Percentiles rank a stretch among this genome's conserved stretches.
These are phyloP conservation scores for Cruciata laevipes DNA, from an alignment of 257 asterid genomes.

Conservation along the genomic window DNA sequence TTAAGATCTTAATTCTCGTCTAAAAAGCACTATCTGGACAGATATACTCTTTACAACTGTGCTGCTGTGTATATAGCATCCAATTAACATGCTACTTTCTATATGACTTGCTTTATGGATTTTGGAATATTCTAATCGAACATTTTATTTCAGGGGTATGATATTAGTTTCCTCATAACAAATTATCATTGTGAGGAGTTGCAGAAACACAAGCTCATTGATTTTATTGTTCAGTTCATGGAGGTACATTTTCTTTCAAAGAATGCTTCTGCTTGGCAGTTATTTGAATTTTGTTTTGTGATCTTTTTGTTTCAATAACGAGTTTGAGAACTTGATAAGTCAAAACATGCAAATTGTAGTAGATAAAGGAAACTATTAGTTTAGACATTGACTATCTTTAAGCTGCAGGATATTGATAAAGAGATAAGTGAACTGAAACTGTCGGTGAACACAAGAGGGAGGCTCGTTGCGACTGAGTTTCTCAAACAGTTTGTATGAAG, in stretches of 20 bases:
- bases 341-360: not conserved
- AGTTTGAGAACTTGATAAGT: not conserved
- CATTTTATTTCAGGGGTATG: slow-evolving; percentile 80
- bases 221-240: slow-evolving; percentile 96
- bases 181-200: slow-evolving; percentile 77
- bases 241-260: slow-evolving; percentile 50
- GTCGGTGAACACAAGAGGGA: slow-evolving; percentile 89
- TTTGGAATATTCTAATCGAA: not conserved
- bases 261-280: too few relatives aligned
- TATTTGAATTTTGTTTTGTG: too few relatives aligned
- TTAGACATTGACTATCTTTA: not conserved
- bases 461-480: slow-evolving; percentile 97
- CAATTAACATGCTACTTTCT: not conserved
- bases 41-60: not conserved
- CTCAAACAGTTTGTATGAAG: slow-evolving; percentile 82
- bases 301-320: too few relatives aligned
- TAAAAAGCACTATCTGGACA: not conserved
- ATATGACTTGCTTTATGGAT: slow-evolving; percentile 8
- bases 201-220: slow-evolving; percentile 96
- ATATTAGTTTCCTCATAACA: slow-evolving; percentile 19
- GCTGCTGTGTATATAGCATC: not conserved
- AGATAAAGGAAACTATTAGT: not conserved
- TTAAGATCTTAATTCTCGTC: not conserved
- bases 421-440: slow-evolving; percentile 49
- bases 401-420: slow-evolving; percentile 57